Percentiles rank a stretch among this genome's conserved stretches.
Conservation (phyloP, 805 yeast species). For the Zygotorulaspora sp. region DNA sequence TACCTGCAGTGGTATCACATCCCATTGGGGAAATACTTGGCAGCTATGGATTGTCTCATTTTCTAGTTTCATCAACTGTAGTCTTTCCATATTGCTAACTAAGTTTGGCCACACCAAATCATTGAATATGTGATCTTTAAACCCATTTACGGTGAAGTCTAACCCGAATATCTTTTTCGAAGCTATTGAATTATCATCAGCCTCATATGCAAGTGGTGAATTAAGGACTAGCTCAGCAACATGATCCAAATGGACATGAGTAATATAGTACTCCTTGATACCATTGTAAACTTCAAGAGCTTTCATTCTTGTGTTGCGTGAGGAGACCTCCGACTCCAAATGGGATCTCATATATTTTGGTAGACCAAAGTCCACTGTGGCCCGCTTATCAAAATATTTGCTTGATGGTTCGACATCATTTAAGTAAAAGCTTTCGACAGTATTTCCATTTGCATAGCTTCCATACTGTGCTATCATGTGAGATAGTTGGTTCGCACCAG, state of each 20-base stretch:
- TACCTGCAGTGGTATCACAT: constrained; percentile 37
- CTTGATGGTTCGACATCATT: constrained; percentile 22
- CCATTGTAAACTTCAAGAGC: constrained; percentile 36
- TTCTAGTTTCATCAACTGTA: constrained; percentile 16
- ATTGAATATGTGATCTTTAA: constrained; percentile 61
- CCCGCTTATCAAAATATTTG: constrained; percentile 14
- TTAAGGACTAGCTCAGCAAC: constrained; percentile 63
- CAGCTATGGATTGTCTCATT: constrained; percentile 12
- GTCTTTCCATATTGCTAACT: constrained; percentile 24
- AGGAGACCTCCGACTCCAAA: constrained; percentile 12
- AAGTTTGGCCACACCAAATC: constrained; percentile 77
- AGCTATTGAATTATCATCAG: constrained; percentile 27
- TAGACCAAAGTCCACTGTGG: constrained; percentile 18
- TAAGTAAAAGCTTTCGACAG: constrained; percentile 23
- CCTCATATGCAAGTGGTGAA: constrained; percentile 45
- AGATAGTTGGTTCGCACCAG: constrained; percentile 55
- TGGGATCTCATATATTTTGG: constrained; percentile 11
- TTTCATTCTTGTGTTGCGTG: constrained; percentile 24
- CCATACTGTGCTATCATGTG: constrained; percentile 34
- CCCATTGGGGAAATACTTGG: constrained; percentile 24
- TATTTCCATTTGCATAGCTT: constrained; percentile 2
- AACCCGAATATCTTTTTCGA: constrained; percentile 52
- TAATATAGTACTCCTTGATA: constrained; percentile 48
- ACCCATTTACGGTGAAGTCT: constrained; percentile 45
- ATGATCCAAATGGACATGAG: constrained; percentile 88